phyloP scores from a whole-genome alignment of 1,284 basidiomycete genomes.

The Fomitopsis schrenkii region DNA sequence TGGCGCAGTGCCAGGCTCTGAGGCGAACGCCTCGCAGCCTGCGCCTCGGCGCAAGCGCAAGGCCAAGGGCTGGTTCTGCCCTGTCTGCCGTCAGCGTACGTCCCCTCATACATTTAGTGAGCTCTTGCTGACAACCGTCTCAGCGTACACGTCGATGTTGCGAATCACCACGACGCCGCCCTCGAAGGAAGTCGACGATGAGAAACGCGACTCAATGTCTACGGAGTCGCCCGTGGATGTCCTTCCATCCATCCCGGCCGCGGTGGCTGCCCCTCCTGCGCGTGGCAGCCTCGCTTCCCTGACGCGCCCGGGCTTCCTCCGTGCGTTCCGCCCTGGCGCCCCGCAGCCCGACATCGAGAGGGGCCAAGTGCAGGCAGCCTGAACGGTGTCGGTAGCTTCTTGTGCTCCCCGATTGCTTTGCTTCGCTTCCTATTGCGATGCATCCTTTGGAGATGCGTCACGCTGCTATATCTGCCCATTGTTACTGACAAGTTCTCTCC shows the following conservation, averaged over 20 bases:
- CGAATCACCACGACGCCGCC: conserved; percentile 77
- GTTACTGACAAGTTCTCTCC: neutral
- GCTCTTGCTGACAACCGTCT: neutral
- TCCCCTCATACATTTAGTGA: conserved; percentile 12
- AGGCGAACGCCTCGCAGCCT: conserved; percentile 9
- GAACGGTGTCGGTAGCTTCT: neutral
- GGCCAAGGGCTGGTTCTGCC: conserved; percentile 94
- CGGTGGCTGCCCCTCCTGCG: conserved; percentile 21
- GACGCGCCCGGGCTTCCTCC: conserved; percentile 28
- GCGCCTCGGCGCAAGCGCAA: conserved; percentile 70
- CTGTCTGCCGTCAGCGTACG: conserved; percentile 86
- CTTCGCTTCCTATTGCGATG: neutral
- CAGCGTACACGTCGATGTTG: conserved; percentile 84
- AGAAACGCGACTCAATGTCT: conserved; percentile 32
- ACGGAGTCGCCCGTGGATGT: conserved; percentile 26
- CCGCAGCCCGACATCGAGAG: conserved; percentile 35
- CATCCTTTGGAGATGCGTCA: neutral
- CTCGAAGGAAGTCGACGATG: conserved; percentile 36
- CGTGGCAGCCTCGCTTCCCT: conserved; percentile 29
- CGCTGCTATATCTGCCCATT: neutral
- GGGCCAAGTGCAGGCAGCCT: conserved; percentile 15
- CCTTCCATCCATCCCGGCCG: conserved; percentile 12
- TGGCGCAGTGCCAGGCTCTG: conserved; percentile 13
- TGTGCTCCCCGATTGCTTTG: neutral
- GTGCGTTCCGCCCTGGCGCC: conserved; percentile 21